These are phyloP conservation scores for Pyronema domesticum DNA, from an alignment of 495 filamentous ascomycete species.

Conservation along the genomic window DNA sequence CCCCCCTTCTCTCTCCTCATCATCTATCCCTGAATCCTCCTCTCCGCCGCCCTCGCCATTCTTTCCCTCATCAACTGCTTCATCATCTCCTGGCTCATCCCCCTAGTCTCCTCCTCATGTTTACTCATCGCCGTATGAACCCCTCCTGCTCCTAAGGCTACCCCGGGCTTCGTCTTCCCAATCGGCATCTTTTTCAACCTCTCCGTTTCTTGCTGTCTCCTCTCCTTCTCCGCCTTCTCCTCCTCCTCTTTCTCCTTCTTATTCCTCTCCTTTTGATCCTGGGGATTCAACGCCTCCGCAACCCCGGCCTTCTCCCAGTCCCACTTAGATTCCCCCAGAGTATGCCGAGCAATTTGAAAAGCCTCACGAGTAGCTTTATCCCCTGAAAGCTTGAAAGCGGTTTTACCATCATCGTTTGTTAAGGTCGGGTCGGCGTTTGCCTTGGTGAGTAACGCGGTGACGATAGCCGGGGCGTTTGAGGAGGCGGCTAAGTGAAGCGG, in stretches of 20 bases:
- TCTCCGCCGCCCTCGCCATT: constrained; percentile 26
- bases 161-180: constrained; percentile 37
- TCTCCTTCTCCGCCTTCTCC: constrained; percentile 37
- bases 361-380: constrained; percentile 76
- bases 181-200: constrained; percentile 49
- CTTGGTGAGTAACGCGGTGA: constrained; percentile 60
- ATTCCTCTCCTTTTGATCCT: constrained; percentile 48
- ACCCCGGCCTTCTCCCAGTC: constrained; percentile 63
- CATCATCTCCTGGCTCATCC: constrained; percentile 21
- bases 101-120: constrained; percentile 25
- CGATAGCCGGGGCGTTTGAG: constrained; percentile 52
- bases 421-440: constrained; percentile 54
- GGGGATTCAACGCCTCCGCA: constrained; percentile 46
- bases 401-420: constrained; percentile 44
- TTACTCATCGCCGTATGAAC: constrained; percentile 20
- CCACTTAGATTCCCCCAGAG: constrained; percentile 60
- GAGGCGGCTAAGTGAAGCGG: constrained; percentile 72
- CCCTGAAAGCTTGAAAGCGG: constrained; percentile 71
- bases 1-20: too few species aligned
- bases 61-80: constrained; percentile 13
- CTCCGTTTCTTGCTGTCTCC: constrained; percentile 37
- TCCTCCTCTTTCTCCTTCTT: constrained; percentile 41
- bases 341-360: constrained; percentile 69
- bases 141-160: constrained; percentile 7
- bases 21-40: constrained; percentile 54